phyloP scores from a whole-genome alignment of 2,329 filamentous ascomycete genomes.

The Cytospora paraplurivora region DNA sequence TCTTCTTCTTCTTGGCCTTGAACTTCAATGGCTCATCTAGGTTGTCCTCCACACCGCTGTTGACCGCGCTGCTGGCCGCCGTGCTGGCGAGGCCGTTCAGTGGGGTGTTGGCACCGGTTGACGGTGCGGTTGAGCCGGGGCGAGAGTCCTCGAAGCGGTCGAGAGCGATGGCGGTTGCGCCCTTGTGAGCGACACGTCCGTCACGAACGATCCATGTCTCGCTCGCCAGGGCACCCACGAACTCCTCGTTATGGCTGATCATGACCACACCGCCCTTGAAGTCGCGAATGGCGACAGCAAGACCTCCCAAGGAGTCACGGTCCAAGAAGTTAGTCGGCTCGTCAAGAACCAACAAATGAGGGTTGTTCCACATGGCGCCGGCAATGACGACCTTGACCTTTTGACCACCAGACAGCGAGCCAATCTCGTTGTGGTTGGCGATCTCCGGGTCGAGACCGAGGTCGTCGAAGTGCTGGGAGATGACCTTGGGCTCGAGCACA shows the following conservation, averaged over 20 bases:
- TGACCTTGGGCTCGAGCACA: conserved; percentile 86
- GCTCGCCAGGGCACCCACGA: conserved; percentile 90
- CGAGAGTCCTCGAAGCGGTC: conserved; percentile 87
- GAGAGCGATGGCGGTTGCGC: conserved; percentile 69
- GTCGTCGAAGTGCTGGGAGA: conserved; percentile 98
- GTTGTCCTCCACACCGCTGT: conserved; percentile 82
- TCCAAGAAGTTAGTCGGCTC: conserved; percentile 99
- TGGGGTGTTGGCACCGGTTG: conserved; percentile 37
- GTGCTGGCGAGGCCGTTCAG: conserved; percentile 58
- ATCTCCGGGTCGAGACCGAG: conserved; percentile 96
- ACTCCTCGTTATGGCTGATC: conserved; percentile 99
- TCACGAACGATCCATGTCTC: conserved; percentile 96
- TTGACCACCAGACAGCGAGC: conserved; percentile 91
- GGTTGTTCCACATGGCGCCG: conserved; percentile 98
- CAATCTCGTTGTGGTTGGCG: conserved; percentile 98
- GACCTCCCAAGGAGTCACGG: conserved; percentile 91
- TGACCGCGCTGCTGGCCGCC: conserved; percentile 60
- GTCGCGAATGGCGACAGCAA: conserved; percentile 96
- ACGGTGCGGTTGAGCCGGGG: conserved; percentile 48
- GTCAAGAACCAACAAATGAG: conserved; percentile 94
- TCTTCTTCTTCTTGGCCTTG: conserved; percentile 91
- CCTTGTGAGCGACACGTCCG: conserved; percentile 83
- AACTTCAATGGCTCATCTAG: conserved; percentile 75
- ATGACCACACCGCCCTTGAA: conserved; percentile 98
- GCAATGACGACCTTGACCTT: conserved; percentile 99